Conservation (phyloP, 345 rosid genomes). For the Citrus inodora region DNA sequence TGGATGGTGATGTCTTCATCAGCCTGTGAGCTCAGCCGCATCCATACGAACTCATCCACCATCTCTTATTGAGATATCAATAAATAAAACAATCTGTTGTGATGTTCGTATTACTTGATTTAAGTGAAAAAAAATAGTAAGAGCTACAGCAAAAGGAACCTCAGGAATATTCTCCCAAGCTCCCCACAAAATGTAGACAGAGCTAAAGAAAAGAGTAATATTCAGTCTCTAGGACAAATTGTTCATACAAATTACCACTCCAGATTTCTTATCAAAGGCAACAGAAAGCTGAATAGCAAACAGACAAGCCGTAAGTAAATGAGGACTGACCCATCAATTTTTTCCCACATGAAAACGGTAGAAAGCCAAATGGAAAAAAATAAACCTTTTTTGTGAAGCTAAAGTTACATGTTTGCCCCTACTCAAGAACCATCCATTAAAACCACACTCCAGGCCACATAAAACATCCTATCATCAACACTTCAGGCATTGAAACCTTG, state of each 20-base stretch:
- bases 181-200: neutral
- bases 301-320: neutral
- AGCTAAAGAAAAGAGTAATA: neutral
- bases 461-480: neutral
- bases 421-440: neutral
- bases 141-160: neutral
- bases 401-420: neutral
- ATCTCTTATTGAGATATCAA: neutral
- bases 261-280: neutral
- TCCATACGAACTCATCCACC: neutral
- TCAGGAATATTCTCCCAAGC: neutral
- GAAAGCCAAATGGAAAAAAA: neutral
- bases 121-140: neutral
- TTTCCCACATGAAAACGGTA: neutral
- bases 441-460: neutral
- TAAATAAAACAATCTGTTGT: neutral
- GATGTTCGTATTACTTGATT: neutral
- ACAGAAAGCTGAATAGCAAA: constrained; percentile 1
- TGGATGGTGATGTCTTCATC: neutral
- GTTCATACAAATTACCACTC: neutral
- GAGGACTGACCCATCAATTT: neutral
- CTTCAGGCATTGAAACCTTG: neutral
- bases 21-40: neutral
- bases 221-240: neutral
- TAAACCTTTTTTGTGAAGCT: neutral